Percentiles rank a stretch among this genome's conserved stretches.
These are phyloP conservation scores for Pythium volutum DNA, from an alignment of 352 stramenopile genomes.

Conservation along the genomic window DNA sequence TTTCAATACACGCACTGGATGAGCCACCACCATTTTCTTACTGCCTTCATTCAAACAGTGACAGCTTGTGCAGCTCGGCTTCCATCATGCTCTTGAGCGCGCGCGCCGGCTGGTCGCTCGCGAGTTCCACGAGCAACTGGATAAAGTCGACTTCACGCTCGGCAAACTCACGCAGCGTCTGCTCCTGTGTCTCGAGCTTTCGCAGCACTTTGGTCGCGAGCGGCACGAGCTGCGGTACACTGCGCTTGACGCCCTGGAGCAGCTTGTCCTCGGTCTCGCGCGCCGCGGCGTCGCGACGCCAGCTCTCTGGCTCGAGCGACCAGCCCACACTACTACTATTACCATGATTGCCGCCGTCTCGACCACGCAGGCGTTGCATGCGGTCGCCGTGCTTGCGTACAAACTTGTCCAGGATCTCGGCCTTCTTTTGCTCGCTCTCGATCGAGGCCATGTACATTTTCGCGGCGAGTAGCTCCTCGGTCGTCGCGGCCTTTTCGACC, in stretches of 20 bases:
- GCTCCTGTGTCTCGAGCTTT: constrained; percentile 67
- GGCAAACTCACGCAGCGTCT: constrained; percentile 66
- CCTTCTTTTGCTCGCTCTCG: constrained; percentile 73
- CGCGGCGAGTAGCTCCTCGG: constrained; percentile 57
- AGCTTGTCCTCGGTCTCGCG: constrained; percentile 58
- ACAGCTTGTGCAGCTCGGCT: constrained; percentile 61
- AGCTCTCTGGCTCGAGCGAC: constrained; percentile 24
- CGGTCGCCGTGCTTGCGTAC: constrained; percentile 77
- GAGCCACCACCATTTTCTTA: constrained; percentile 15
- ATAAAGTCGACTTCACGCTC: constrained; percentile 81
- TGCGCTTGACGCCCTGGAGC: constrained; percentile 50
- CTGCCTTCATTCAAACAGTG: not conserved
- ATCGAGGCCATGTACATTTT: constrained; percentile 73
- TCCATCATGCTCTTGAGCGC: constrained; percentile 72
- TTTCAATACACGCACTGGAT: constrained; percentile 24
- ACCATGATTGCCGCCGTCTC: constrained; percentile 5
- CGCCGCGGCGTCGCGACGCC: constrained; percentile 39
- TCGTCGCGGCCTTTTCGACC: constrained; percentile 54
- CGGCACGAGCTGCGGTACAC: constrained; percentile 61
- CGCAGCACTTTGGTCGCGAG: constrained; percentile 67
- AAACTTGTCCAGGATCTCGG: constrained; percentile 71
- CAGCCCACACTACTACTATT: no score
- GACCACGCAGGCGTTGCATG: constrained; percentile 42
- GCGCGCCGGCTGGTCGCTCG: constrained; percentile 62
- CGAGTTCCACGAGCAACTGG: constrained; percentile 72